These are phyloP conservation scores for Trichosanthes truncata DNA, from an alignment of 306 rosid genomes.

Conservation along the genomic window DNA sequence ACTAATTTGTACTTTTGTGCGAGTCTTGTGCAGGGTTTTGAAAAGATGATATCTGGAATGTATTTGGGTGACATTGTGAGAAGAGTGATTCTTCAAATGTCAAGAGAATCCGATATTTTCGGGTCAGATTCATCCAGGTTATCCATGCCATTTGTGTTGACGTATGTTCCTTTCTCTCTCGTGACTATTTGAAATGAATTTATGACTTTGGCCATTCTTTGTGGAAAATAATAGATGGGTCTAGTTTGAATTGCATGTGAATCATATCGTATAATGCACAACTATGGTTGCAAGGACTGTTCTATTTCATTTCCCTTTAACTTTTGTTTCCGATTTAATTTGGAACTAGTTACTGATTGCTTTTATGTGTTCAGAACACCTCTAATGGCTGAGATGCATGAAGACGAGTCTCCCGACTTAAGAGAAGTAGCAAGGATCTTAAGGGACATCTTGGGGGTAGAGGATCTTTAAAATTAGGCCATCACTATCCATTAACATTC, in stretches of 20 bases:
- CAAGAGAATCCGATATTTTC: conserved; percentile 53
- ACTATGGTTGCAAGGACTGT: neutral
- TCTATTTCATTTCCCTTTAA: neutral
- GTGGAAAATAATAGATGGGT: neutral
- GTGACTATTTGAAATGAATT: neutral
- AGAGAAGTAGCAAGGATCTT: conserved; percentile 53
- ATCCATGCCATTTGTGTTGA: conserved; percentile 47
- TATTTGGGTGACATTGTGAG: conserved; percentile 87
- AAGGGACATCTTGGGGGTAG: conserved; percentile 59
- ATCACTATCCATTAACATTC: neutral
- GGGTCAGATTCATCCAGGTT: conserved; percentile 55
- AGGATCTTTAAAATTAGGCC: neutral
- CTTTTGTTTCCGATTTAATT: neutral
- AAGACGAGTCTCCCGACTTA: conserved; percentile 68
- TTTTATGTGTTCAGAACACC: conserved; percentile 50
- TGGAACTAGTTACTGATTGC: neutral
- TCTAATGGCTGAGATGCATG: conserved; percentile 77
- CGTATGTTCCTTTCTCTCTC: conserved; percentile 28
- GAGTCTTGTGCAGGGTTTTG: conserved; percentile 67
- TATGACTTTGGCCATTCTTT: neutral
- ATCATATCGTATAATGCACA: neutral
- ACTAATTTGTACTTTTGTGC: conserved; percentile 12
- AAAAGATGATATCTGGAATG: conserved; percentile 96
- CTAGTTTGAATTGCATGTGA: neutral
- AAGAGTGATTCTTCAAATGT: conserved; percentile 78